Evolutionary conservation across 2,329 filamentous ascomycete species (phyloP), one percentile per base, ranked within the genome.

Genomic region (Pseudocercospora eumusae): DNA sequence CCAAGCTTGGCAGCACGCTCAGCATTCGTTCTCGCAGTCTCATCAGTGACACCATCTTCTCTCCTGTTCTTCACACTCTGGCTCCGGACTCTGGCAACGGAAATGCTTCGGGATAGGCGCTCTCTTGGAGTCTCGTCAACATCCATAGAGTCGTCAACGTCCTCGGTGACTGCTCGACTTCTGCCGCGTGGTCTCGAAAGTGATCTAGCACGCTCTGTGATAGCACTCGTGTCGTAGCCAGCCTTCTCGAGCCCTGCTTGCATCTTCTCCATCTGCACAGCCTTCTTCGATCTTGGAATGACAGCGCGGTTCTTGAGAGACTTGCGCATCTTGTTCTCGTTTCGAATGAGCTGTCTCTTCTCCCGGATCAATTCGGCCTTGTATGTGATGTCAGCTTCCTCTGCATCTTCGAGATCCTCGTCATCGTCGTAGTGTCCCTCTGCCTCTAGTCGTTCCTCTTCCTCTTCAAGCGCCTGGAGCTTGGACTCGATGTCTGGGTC

Each of bases 401-500:
- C 92, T 20, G 88, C 91, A 74, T 96, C 93, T 71, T 95, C 92
- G 62, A 96, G 84, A 60, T 83, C 86, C 66, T 93, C 90, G 23
- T 72, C 68, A 2, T 90, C 92, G 49, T 97, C 91, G 79, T 99
- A 99, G 83, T 90, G 96, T 63, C 95, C 95, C 67, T 96, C 91
- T 7, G 87, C 88, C 77, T 97, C 90, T 13, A 98, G 86, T 71
- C 89, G 89, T 80, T 96, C 93, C 77, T 99, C 95, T 75, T 99
- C 96, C 66, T 93, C 93, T 78, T 99, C 95, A 33, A 99, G 84
- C 60, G 92, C 92, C 56, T 89, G 88, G 55, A 99, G 85, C 82
- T 96, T 98, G 69, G 87, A 85, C 73, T 96, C 95, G 74, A 99
- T 99, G 60, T 99, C 96, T 0, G 93, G 93, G 73, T 98, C 95